Evolutionary conservation across 495 filamentous ascomycete genomes (phyloP).

Genomic region (Trichocladium uniseriatum): DNA sequence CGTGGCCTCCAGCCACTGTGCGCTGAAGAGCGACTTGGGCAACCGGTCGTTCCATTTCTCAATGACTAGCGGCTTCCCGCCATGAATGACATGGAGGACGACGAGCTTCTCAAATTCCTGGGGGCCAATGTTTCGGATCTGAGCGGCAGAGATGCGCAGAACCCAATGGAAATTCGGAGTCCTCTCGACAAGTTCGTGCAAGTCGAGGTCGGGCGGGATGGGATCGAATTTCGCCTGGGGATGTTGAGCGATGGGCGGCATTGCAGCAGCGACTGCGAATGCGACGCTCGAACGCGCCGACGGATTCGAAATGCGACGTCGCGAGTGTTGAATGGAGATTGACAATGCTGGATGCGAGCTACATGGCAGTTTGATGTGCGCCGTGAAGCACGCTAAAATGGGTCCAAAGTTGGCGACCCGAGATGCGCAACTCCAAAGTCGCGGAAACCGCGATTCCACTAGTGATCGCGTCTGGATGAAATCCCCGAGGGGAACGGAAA

Average conservation of each 20-base stretch:
- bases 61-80: constrained; percentile 78
- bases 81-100: constrained; percentile 65
- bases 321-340: not conserved
- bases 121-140: constrained; percentile 60
- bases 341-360: not conserved
- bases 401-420: not conserved
- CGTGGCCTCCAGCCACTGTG: constrained; percentile 64
- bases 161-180: constrained; percentile 80
- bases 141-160: constrained; percentile 60
- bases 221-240: constrained; percentile 71
- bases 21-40: constrained; percentile 60
- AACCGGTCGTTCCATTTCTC: constrained; percentile 71
- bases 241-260: constrained; percentile 60
- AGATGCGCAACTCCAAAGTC: not conserved
- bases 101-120: constrained; percentile 75
- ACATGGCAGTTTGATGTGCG: not conserved
- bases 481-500: not conserved
- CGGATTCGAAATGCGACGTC: not conserved
- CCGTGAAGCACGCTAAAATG: not conserved
- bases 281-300: not conserved
- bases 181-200: constrained; percentile 59
- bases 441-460: not conserved
- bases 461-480: constrained; percentile 1
- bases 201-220: constrained; percentile 72
- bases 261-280: constrained; percentile 9